Evolutionary conservation across 202 grass and related monocot genomes (phyloP).

Genomic region (Cymbopogon flexuosus): DNA sequence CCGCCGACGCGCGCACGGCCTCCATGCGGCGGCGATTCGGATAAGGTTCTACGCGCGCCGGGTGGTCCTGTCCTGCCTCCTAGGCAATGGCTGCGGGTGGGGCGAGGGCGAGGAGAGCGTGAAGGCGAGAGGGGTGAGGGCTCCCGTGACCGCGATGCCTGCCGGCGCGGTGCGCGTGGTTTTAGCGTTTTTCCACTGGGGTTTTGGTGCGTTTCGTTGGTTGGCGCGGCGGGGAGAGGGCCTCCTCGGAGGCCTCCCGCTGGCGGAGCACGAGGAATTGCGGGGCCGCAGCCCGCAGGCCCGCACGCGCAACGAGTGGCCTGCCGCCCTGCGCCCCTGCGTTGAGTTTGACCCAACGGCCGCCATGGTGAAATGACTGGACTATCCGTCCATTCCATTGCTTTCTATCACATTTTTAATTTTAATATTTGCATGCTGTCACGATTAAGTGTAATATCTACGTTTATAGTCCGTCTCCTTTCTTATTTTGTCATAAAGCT

Average conservation of each 20-base stretch:
- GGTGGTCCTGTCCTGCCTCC: conserved; percentile 14
- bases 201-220: not conserved
- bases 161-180: conserved; percentile 1
- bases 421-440: no score
- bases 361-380: not conserved
- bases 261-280: conserved; percentile 33
- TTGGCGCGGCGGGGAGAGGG: not conserved
- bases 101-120: not conserved
- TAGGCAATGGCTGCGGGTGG: conserved; percentile 15
- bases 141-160: not conserved
- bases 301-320: not conserved
- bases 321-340: not conserved
- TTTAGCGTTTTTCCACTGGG: conserved; percentile 21
- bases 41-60: conserved; percentile 11
- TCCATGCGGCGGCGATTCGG: conserved; percentile 48
- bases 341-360: not conserved
- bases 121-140: conserved; percentile 3
- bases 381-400: not conserved
- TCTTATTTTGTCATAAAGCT: no score
- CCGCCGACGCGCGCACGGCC: conserved; percentile 69
- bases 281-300: not conserved
- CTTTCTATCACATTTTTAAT: not conserved
- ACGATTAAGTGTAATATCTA: no score
- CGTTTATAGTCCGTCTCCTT: no score
- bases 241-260: conserved; percentile 35